Conservation (phyloP, 257 asterid genomes). For the Fraxinus pennsylvanica region DNA sequence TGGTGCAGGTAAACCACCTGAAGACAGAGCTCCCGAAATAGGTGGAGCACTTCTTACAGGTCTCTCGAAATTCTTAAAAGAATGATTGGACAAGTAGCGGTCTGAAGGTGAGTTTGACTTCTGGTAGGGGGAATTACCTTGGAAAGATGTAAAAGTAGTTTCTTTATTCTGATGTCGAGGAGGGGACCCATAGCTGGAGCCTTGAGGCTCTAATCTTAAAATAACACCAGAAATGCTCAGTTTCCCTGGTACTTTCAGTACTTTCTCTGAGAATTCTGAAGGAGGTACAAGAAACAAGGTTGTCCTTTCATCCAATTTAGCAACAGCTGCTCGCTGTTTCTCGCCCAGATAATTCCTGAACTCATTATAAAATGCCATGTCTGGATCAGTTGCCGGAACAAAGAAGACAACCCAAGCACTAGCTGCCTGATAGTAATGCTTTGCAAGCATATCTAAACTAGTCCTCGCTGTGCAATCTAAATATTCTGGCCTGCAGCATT, state of each 20-base stretch:
- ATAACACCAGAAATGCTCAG: conserved; percentile 89
- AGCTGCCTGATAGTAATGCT: conserved; percentile 86
- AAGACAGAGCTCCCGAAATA: conserved; percentile 25
- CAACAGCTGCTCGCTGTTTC: conserved; percentile 89
- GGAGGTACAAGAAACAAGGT: conserved; percentile 96
- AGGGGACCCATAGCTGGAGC: conserved; percentile 45
- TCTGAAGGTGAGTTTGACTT: conserved; percentile 57
- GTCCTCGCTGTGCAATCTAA: conserved; percentile 96
- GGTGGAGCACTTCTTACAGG: conserved; percentile 25
- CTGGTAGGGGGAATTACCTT: conserved; percentile 35
- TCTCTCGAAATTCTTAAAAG: conserved; percentile 35
- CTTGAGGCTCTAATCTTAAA: conserved; percentile 59
- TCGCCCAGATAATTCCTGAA: conserved; percentile 87
- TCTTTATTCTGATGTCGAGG: conserved; percentile 50
- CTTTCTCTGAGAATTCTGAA: conserved; percentile 86
- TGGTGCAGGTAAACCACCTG: conserved; percentile 34
- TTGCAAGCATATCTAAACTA: conserved; percentile 85
- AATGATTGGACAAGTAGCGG: conserved; percentile 45
- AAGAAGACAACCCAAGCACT: conserved; percentile 85
- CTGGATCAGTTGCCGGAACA: conserved; percentile 84
- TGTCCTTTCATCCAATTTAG: conserved; percentile 71
- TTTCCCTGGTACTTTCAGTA: conserved; percentile 85
- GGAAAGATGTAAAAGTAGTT: conserved; percentile 36
- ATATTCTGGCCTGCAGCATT: conserved; percentile 70
- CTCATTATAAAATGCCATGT: conserved; percentile 79